These are phyloP conservation scores for Gloeophyllum trabeum DNA, from an alignment of 768 basidiomycete species.

Conservation along the genomic window DNA sequence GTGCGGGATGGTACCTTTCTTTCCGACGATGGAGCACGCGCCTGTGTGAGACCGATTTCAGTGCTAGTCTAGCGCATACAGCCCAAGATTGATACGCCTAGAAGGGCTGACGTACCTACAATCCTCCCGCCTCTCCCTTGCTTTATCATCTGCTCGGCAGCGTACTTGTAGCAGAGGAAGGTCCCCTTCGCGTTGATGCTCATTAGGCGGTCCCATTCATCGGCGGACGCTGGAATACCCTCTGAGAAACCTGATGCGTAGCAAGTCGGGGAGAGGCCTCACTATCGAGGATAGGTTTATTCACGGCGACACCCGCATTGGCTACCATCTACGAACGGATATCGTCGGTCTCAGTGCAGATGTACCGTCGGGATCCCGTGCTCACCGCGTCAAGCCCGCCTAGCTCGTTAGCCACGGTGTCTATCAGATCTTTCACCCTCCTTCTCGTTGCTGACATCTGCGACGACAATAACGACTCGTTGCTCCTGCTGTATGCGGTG, in stretches of 20 bases:
- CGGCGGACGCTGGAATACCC: background rate
- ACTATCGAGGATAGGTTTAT: conserved; percentile 1
- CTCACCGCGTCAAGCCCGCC: conserved; percentile 38
- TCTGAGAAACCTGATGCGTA: background rate
- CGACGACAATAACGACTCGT: too few species aligned
- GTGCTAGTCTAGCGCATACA: background rate
- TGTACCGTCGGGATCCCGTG: background rate
- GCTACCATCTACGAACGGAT: conserved; percentile 13
- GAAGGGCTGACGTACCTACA: background rate
- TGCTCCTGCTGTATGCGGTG: too few species aligned
- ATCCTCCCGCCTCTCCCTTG: conserved; percentile 5
- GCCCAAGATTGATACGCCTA: too few species aligned
- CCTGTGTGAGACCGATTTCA: background rate
- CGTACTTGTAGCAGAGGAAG: conserved; percentile 2
- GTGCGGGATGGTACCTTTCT: background rate
- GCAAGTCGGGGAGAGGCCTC: background rate
- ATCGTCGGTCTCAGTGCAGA: background rate
- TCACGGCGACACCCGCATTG: conserved; percentile 11
- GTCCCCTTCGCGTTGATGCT: background rate
- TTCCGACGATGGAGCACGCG: background rate
- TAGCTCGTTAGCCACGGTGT: conserved; percentile 3
- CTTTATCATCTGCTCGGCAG: conserved; percentile 5
- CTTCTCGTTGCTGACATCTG: conserved; percentile 8
- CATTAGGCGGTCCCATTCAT: background rate
- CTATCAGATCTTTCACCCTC: conserved; percentile 9